These are phyloP conservation scores for Sclerotinia spermophila DNA, from an alignment of 2,329 filamentous ascomycete genomes.

Conservation along the genomic window DNA sequence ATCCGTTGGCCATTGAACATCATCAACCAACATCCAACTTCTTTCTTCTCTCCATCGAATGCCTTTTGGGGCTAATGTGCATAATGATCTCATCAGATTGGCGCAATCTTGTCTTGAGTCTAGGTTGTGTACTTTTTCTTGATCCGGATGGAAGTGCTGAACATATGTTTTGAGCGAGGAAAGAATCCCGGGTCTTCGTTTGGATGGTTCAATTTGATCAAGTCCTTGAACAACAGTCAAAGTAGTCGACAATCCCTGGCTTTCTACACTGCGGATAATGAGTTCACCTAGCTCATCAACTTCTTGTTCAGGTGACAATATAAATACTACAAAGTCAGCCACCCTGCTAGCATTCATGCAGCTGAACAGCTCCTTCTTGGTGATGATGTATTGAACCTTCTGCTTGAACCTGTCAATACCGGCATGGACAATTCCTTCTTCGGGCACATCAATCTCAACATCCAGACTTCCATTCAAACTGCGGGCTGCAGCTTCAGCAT, in stretches of 20 bases:
- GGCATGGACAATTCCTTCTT: constrained; percentile 58
- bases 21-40: constrained; percentile 91
- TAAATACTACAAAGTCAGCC: constrained; percentile 86
- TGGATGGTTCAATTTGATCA: constrained; percentile 72
- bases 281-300: constrained; percentile 82
- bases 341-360: constrained; percentile 82
- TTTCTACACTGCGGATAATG: constrained; percentile 81
- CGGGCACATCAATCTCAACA: constrained; percentile 61
- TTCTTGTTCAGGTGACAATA: constrained; percentile 78
- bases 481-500: constrained; percentile 63
- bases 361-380: constrained; percentile 68
- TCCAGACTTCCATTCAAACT: constrained; percentile 77
- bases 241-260: constrained; percentile 92
- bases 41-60: constrained; percentile 93
- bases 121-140: constrained; percentile 86
- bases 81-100: constrained; percentile 86
- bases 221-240: constrained; percentile 79
- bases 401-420: constrained; percentile 91
- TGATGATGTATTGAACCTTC: constrained; percentile 79
- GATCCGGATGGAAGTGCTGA: constrained; percentile 87
- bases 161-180: constrained; percentile 88
- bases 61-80: constrained; percentile 88
- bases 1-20: constrained; percentile 65
- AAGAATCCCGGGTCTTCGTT: constrained; percentile 71
- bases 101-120: constrained; percentile 87